phyloP scores from a whole-genome alignment of 495 filamentous ascomycete genomes.

The Xylaria venustula region DNA sequence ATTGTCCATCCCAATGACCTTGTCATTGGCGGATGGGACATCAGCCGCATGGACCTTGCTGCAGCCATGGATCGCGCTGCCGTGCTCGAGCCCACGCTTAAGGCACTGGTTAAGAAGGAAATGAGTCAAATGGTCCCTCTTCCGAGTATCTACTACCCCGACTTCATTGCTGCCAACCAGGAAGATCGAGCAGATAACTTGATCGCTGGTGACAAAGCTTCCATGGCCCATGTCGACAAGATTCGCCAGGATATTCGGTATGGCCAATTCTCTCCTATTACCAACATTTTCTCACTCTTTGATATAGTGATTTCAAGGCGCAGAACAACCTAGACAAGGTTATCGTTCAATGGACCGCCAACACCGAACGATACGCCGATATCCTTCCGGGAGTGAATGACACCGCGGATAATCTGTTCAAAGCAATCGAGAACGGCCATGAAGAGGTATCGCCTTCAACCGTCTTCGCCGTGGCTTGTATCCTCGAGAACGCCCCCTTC shows the following conservation, averaged over 20 bases:
- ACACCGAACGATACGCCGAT: conserved; percentile 95
- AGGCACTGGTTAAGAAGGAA: conserved; percentile 84
- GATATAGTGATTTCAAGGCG: conserved; percentile 79
- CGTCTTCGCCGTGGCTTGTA: conserved; percentile 90
- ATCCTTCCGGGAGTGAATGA: conserved; percentile 89
- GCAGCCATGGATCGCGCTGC: conserved; percentile 93
- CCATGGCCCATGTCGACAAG: conserved; percentile 82
- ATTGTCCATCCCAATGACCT: conserved; percentile 99
- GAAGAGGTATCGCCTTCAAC: conserved; percentile 90
- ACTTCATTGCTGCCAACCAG: conserved; percentile 99
- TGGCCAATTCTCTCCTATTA: conserved; percentile 19
- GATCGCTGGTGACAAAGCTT: conserved; percentile 79
- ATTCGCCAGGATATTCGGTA: conserved; percentile 94
- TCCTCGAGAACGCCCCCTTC: conserved; percentile 87
- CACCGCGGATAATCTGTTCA: conserved; percentile 89
- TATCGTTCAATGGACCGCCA: conserved; percentile 97
- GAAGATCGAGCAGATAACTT: conserved; percentile 95
- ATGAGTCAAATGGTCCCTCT: conserved; percentile 87
- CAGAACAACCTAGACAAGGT: conserved; percentile 88
- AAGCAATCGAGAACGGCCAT: conserved; percentile 81
- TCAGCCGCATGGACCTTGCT: conserved; percentile 83
- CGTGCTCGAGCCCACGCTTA: conserved; percentile 91
- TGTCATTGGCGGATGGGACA: conserved; percentile 96
- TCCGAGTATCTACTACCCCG: conserved; percentile 96
- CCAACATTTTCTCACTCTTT: conserved; percentile 20